These are phyloP conservation scores for Boechera stricta DNA, from an alignment of 345 rosid species.

Conservation along the genomic window DNA sequence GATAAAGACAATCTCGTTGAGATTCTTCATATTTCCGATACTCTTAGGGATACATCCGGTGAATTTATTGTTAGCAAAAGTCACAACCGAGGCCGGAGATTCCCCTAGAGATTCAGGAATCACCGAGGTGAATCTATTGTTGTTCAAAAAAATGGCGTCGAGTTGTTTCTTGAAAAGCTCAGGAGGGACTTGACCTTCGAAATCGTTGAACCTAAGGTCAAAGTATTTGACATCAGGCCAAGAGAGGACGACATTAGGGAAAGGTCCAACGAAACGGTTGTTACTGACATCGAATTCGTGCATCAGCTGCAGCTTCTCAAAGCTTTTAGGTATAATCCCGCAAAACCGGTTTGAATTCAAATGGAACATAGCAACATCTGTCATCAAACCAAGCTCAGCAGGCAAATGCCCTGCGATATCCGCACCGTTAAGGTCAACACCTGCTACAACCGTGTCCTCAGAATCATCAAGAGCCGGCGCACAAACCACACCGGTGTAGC, in stretches of 20 bases:
- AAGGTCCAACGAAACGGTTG: conserved; percentile 77
- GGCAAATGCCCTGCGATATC: conserved; percentile 92
- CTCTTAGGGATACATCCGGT: conserved; percentile 72
- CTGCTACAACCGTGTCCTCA: conserved; percentile 59
- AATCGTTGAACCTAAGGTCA: conserved; percentile 76
- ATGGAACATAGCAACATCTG: conserved; percentile 72
- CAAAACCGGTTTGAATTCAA: conserved; percentile 84
- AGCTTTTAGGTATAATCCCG: conserved; percentile 72
- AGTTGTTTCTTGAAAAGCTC: conserved; percentile 57
- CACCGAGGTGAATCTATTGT: conserved; percentile 70
- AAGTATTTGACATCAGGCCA: conserved; percentile 66
- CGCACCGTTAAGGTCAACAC: conserved; percentile 76
- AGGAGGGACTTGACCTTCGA: conserved; percentile 73
- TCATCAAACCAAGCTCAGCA: conserved; percentile 66
- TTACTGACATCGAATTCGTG: conserved; percentile 85
- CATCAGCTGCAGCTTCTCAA: conserved; percentile 61
- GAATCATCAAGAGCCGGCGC: conserved; percentile 67
- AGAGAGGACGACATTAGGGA: conserved; percentile 57
- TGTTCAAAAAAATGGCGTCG: conserved; percentile 77
- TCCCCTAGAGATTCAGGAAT: conserved; percentile 75
- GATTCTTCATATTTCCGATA: conserved; percentile 67
- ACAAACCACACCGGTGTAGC: conserved; percentile 78
- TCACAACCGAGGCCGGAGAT: conserved; percentile 64
- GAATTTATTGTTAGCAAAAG: conserved; percentile 78
- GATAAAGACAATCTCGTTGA: conserved; percentile 67